phyloP scores from a whole-genome alignment of 148 eudicot genomes.

The Nepenthes gracilis region DNA sequence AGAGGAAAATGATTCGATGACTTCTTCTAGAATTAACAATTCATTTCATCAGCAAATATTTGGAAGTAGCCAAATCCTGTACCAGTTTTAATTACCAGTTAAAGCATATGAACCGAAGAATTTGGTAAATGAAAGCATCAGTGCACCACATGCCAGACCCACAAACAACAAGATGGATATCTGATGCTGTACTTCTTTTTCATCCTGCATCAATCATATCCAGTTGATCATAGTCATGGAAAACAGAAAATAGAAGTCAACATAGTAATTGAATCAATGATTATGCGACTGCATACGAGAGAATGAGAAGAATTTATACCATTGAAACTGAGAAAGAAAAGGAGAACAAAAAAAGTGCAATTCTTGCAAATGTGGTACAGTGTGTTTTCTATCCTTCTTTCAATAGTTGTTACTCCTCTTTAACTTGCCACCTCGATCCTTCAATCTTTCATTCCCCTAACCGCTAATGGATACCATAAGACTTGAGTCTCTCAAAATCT shows the following conservation, averaged over 20 bases:
- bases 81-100: constrained; percentile 42
- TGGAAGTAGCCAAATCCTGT: background rate
- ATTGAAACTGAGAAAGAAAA: too few relatives aligned
- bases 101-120: constrained; percentile 56
- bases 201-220: constrained; percentile 44
- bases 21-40: background rate
- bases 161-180: constrained; percentile 65
- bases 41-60: constrained; percentile 3
- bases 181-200: constrained; percentile 79
- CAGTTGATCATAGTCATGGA: background rate
- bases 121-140: constrained; percentile 69
- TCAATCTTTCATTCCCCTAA: too few relatives aligned
- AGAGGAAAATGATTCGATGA: background rate
- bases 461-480: too few relatives aligned
- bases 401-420: too few relatives aligned
- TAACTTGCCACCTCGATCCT: too few relatives aligned
- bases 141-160: constrained; percentile 60
- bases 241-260: background rate
- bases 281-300: too few relatives aligned
- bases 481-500: too few relatives aligned
- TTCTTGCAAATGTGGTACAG: too few relatives aligned
- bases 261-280: too few relatives aligned
- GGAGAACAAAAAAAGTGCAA: too few relatives aligned
- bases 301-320: too few relatives aligned
- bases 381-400: too few relatives aligned